Percentiles rank a stretch among this genome's conserved stretches.
phyloP scores from a whole-genome alignment of 768 basidiomycete species.

The Naganishia randhawae region DNA sequence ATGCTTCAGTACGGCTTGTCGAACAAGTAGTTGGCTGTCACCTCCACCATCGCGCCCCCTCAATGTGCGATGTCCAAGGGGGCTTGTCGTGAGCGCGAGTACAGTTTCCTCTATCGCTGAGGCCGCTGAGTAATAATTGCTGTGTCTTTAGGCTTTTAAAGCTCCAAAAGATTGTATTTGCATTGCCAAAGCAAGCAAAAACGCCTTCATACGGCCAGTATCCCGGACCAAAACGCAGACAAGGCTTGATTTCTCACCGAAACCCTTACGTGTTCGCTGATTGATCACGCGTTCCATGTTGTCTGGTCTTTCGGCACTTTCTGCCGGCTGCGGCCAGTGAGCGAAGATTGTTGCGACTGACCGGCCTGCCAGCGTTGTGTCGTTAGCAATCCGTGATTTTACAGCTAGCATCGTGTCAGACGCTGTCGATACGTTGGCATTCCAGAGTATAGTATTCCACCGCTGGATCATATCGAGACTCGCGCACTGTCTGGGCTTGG shows the following conservation, averaged over 20 bases:
- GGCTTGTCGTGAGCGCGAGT: not conserved
- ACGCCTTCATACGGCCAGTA: too few relatives aligned
- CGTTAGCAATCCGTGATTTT: not conserved
- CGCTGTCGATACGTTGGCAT: not conserved
- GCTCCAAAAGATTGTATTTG: too few relatives aligned
- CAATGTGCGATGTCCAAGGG: not conserved
- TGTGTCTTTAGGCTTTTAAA: not conserved
- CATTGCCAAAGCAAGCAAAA: too few relatives aligned
- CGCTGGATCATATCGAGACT: not conserved
- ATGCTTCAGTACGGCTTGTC: not conserved
- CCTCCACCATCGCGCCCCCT: not conserved
- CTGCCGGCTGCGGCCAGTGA: not conserved
- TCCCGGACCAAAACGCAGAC: not conserved
- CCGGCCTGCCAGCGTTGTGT: not conserved
- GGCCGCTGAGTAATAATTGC: not conserved
- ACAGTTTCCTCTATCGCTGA: not conserved
- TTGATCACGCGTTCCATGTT: conserved; percentile 9
- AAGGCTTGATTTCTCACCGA: not conserved
- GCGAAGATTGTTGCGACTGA: conserved; percentile 21
- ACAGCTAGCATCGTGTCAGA: not conserved
- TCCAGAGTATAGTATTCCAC: not conserved
- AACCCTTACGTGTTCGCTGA: conserved; percentile 10
- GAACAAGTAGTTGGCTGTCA: not conserved
- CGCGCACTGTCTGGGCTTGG: not conserved
- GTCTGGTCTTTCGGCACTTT: not conserved